Evolutionary conservation across 495 filamentous ascomycete genomes (phyloP).

Genomic region (Elasticomyces elasticus): DNA sequence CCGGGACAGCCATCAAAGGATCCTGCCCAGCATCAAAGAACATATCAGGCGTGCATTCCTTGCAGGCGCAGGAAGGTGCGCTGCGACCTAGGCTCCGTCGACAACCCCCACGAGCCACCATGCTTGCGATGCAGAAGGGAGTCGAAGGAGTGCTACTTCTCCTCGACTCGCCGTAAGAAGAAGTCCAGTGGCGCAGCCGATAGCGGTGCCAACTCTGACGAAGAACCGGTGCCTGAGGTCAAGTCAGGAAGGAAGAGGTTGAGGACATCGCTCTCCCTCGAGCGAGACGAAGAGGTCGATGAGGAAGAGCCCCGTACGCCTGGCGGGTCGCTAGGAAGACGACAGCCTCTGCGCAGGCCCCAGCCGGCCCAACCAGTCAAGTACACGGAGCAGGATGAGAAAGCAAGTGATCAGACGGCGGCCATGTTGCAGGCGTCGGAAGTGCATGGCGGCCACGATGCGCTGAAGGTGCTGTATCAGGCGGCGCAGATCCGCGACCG

Average conservation of each 20-base stretch:
- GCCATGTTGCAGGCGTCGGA: constrained; percentile 52
- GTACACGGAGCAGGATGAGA: constrained; percentile 33
- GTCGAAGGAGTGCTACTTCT: constrained; percentile 92
- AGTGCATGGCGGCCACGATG: constrained; percentile 60
- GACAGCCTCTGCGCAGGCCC: constrained; percentile 47
- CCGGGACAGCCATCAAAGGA: background rate
- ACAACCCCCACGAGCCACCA: constrained; percentile 86
- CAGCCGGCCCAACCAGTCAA: constrained; percentile 5
- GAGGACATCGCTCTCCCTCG: constrained; percentile 7
- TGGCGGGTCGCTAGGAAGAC: constrained; percentile 48
- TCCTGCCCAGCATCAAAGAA: constrained; percentile 15
- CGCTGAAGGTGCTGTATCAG: constrained; percentile 59
- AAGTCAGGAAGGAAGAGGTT: constrained; percentile 32
- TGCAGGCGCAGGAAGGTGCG: constrained; percentile 86
- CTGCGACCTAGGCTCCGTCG: constrained; percentile 88
- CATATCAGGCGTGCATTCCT: constrained; percentile 48
- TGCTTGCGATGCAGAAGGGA: constrained; percentile 90
- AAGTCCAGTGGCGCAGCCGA: constrained; percentile 40
- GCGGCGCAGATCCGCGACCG: constrained; percentile 42
- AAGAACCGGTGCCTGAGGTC: constrained; percentile 29
- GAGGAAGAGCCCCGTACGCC: constrained; percentile 49
- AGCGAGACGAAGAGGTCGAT: constrained; percentile 16
- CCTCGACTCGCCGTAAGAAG: constrained; percentile 85
- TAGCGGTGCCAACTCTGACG: constrained; percentile 31
- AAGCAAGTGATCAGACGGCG: constrained; percentile 49